phyloP scores from a whole-genome alignment of 345 rosid species.

The Psidium guajava region DNA sequence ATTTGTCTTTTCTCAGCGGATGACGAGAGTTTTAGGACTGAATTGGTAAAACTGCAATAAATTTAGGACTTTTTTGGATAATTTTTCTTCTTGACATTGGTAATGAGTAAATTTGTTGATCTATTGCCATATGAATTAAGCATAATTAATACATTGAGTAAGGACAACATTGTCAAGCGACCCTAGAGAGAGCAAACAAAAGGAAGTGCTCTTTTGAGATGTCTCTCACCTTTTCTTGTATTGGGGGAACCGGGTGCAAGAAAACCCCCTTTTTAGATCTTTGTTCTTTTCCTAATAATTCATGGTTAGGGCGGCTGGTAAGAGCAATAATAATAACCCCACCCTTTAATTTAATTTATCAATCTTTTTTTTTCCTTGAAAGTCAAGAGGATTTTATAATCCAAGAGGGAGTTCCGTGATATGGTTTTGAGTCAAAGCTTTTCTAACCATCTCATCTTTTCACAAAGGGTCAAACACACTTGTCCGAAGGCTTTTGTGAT shows the following conservation, averaged over 20 bases:
- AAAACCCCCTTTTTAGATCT: background rate
- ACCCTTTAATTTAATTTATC: background rate
- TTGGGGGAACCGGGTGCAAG: conserved; percentile 6
- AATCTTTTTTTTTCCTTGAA: background rate
- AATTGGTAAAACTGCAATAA: too few relatives aligned
- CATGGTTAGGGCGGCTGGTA: conserved; percentile 26
- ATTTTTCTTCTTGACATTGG: background rate
- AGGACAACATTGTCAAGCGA: background rate
- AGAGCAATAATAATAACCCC: background rate
- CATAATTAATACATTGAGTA: background rate
- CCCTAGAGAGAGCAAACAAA: background rate
- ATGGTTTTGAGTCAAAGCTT: background rate
- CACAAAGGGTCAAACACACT: background rate
- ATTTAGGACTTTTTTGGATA: too few relatives aligned
- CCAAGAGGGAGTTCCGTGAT: background rate
- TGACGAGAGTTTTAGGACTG: too few relatives aligned
- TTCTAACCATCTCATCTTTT: background rate
- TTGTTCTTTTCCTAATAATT: background rate
- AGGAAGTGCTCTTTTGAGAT: conserved; percentile 6
- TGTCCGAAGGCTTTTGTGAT: background rate
- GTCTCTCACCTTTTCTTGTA: background rate
- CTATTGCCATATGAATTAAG: background rate
- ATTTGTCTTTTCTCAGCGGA: too few relatives aligned
- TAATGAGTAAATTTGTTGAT: background rate
- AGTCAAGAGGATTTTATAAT: background rate